Base-by-base conservation (phyloP, 2,329 filamentous ascomycete species). In the Sporothrix phasma region DNA sequence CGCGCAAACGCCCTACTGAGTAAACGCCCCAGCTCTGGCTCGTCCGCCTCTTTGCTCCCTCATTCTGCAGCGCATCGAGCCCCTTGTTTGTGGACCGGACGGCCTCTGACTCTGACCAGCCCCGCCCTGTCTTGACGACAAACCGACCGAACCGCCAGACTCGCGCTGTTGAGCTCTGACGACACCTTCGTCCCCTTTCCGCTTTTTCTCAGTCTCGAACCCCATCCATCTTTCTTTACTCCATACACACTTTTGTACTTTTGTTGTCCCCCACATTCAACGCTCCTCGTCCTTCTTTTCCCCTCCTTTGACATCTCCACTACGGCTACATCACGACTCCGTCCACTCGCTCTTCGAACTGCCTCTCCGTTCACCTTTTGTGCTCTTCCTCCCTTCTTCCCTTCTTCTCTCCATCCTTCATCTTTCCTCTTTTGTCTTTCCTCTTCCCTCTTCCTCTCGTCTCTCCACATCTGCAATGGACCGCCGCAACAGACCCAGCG, bases 401-500 rank as follows among this genome's bases (percentile, higher is more conserved):
- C 13, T 41, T 24, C 31, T 19, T 10, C 24, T 5, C 6, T 24
- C 17, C 19, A 7, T 7, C 11, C 29, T 13, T 31, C 17, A 37
- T 39, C 13, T 11, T 3, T 37, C 2, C 34, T 37, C 34, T 11
- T 34, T 34, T 34, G 8, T 34, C 31, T 8, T 4, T 34, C 8
- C 31, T 34, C 31, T 26, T 39, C 47, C 17, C 29, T 22, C 22
- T n/a, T 10, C 26, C 13, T 13, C 49, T 15, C 49, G 5, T 17
- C n/a, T 37, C 11, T 17, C 34, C 13, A 17, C 49, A 3, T n/a
- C 1, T 5, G 31, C 43, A 22, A 69, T 95, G 77, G 91, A 96
- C 73, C 88, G 92, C 74, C 84, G 87, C 69, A 90, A 96, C 78
- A 94, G 91, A 74, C 90, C 91, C 64, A 81, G 86, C 62, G 87